phyloP scores from a whole-genome alignment of 345 rosid species.

The Garcia nutans region DNA sequence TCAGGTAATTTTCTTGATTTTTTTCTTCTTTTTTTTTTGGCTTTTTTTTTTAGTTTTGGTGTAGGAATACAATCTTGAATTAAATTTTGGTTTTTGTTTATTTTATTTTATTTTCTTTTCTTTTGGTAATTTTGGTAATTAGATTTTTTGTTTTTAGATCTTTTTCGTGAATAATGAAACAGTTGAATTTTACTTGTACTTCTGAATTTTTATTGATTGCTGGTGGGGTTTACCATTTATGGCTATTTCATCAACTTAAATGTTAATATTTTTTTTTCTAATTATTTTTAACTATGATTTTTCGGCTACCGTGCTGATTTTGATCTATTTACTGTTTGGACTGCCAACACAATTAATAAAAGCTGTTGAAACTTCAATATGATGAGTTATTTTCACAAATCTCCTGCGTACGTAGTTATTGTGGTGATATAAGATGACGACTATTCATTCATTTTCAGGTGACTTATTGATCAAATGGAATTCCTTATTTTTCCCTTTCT shows the following conservation, averaged over 20 bases:
- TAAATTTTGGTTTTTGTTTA: too few species aligned
- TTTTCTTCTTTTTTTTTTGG: background rate
- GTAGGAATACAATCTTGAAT: background rate
- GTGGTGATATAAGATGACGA: background rate
- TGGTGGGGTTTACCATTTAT: background rate
- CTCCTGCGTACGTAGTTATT: background rate
- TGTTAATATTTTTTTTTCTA: too few species aligned
- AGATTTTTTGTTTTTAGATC: background rate
- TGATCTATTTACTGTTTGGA: background rate
- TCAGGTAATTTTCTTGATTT: conserved; percentile 48
- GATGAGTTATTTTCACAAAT: background rate
- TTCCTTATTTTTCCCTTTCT: conserved; percentile 1
- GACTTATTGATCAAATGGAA: background rate
- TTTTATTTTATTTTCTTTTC: background rate
- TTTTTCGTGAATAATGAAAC: background rate
- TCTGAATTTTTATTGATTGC: background rate
- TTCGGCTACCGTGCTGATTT: background rate
- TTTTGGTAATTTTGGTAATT: background rate
- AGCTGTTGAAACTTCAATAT: background rate
- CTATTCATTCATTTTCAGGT: background rate
- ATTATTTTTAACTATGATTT: background rate
- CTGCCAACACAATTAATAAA: background rate
- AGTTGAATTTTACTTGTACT: background rate
- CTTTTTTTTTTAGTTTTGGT: background rate
- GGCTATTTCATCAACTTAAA: background rate